phyloP scores from a whole-genome alignment of 2,329 filamentous ascomycete genomes.

The Colletotrichum navitas region DNA sequence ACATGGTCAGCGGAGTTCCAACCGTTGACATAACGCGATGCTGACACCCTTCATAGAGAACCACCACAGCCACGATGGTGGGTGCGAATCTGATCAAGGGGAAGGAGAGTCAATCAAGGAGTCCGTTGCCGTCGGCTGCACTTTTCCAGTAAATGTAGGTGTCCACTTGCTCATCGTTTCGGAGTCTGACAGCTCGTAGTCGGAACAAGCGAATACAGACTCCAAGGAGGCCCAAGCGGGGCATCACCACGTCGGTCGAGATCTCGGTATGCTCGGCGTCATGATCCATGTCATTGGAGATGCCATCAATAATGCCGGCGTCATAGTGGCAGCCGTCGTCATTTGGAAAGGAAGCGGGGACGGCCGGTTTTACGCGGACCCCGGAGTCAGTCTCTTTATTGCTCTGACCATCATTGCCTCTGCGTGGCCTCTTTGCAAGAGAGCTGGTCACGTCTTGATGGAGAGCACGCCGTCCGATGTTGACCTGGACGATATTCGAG shows the following conservation, averaged over 20 bases:
- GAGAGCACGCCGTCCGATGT: slow-evolving; percentile 74
- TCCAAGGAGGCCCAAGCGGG: slow-evolving; percentile 43
- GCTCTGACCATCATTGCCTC: slow-evolving; percentile 78
- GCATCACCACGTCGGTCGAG: slow-evolving; percentile 66
- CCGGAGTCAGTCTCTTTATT: slow-evolving; percentile 76
- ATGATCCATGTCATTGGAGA: slow-evolving; percentile 79
- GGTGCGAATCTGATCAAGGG: background rate
- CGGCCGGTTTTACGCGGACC: slow-evolving; percentile 77
- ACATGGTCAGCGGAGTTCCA: slow-evolving; percentile 61
- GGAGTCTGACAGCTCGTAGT: background rate
- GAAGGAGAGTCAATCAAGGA: background rate
- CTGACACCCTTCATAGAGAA: background rate
- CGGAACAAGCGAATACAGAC: background rate
- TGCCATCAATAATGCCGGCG: slow-evolving; percentile 81
- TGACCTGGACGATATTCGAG: slow-evolving; percentile 71
- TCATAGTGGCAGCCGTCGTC: slow-evolving; percentile 76
- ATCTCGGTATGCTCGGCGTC: slow-evolving; percentile 80
- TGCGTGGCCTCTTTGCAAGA: slow-evolving; percentile 71
- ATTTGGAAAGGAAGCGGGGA: slow-evolving; percentile 74
- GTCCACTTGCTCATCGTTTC: background rate
- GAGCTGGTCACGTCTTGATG: slow-evolving; percentile 74
- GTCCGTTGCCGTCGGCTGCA: background rate
- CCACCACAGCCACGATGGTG: background rate
- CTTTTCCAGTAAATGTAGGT: background rate
- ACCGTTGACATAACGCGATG: no score